Base-by-base conservation (phyloP, 2,329 filamentous ascomycete species). In the Penicillium sp. region DNA sequence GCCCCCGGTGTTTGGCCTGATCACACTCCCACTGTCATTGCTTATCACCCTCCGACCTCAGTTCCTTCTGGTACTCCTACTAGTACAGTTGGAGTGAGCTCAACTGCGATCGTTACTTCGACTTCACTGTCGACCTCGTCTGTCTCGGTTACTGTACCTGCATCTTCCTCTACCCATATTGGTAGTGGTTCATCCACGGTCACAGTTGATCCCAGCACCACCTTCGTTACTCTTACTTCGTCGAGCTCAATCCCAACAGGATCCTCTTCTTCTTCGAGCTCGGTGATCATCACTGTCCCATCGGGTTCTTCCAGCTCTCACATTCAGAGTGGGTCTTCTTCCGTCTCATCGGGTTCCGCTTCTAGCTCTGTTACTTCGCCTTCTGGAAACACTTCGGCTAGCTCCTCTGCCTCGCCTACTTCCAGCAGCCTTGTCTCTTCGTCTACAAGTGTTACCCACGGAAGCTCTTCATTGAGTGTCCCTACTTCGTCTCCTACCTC, bases 1-100 rank as follows among this genome's bases (percentile, higher is more conserved):
- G 56, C 57, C 60, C 66, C 65, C 2, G 67, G 67, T 40, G 60
- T 63, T 50, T 70, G 62, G 65, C 62, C 66, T 32, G 45, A 61
- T 18, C 41, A 45, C n/a, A 57, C 45, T 5, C 67, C 67, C 32
- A 61, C 61, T 41, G 61, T 69, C 27, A 61, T 67, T 36, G 49
- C 61, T 16, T 59, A 51, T 36, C 46, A 36, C 35, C 48, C 44
- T 34, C 43, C 44, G 7, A 44, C 57, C 38, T 46, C 51, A 8
- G 38, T 38, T 27, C 34, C 34, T 7, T 40, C 56, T 36, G 36
- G 47, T 7, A 42, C 36, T 42, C 56, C 55, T 46, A 42, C 54
- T 40, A 47, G 47, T 30, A 55, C 48, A 47, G 46, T 42, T 40
- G 51, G 53, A 40, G 44, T 32, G 51, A 48, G 42, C 27, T 38